A percentile compares a stretch with the other conserved stretches of the same genome.
phyloP scores from a whole-genome alignment of 2,329 filamentous ascomycete species.

The Fusarium sp. region DNA sequence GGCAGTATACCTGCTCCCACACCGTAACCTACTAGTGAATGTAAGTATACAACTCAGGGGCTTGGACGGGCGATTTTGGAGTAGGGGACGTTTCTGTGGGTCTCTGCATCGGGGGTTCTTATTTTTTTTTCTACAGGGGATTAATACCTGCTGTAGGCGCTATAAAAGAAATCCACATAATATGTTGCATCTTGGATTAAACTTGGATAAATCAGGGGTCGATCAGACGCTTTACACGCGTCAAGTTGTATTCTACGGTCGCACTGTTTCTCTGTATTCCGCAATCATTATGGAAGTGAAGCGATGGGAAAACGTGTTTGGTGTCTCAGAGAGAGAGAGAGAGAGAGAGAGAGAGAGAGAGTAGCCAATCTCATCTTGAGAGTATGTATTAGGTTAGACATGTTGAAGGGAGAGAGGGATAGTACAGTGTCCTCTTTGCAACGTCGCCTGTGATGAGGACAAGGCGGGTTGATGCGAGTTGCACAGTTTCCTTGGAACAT shows the following conservation, averaged over 20 bases:
- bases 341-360: not conserved
- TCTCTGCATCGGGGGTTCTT: conserved; percentile 8
- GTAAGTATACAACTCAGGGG: conserved; percentile 24
- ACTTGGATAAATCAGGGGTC: conserved; percentile 16
- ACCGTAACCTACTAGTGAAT: not conserved
- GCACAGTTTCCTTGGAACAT: conserved; percentile 24
- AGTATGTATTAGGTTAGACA: conserved; percentile 19
- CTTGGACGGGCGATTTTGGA: conserved; percentile 24
- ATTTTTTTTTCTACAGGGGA: not conserved
- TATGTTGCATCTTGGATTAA: conserved; percentile 2
- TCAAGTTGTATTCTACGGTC: not conserved
- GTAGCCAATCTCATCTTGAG: conserved; percentile 8
- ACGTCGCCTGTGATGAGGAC: not conserved
- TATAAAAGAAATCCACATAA: not conserved
- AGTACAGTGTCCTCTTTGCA: conserved; percentile 16
- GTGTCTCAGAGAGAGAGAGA: conserved; percentile 5
- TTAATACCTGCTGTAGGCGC: not conserved
- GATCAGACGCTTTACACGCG: conserved; percentile 29
- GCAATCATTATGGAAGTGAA: too few relatives aligned
- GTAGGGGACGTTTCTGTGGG: conserved; percentile 23
- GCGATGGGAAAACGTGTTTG: not conserved
- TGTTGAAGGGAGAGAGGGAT: conserved; percentile 7
- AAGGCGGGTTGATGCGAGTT: not conserved
- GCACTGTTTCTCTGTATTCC: not conserved
- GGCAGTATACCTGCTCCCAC: not conserved